These are phyloP conservation scores for Populus pruinosa DNA, from an alignment of 345 rosid species.

Conservation along the genomic window DNA sequence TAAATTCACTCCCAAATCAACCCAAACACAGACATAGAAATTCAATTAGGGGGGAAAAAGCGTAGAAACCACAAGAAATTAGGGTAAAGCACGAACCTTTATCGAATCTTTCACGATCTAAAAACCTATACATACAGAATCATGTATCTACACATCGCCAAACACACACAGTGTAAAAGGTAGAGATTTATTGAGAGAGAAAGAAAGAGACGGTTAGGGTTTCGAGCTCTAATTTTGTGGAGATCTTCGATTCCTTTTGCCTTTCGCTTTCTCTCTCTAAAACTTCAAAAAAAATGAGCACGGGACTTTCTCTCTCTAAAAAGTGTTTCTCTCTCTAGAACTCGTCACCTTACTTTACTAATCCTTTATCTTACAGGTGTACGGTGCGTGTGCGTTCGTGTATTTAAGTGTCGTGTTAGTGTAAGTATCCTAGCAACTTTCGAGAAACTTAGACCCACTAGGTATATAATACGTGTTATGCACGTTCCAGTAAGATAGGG, in stretches of 20 bases:
- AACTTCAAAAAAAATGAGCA: neutral
- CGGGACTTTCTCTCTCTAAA: slow-evolving; percentile 16
- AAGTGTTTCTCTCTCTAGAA: slow-evolving; percentile 18
- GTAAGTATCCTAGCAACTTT: neutral
- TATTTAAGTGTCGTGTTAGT: slow-evolving; percentile 9
- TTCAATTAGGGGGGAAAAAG: neutral
- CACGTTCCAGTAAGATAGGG: neutral
- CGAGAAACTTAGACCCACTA: neutral
- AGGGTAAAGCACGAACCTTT: slow-evolving; percentile 1
- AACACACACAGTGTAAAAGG: neutral
- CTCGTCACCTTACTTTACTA: neutral
- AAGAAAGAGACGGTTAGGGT: slow-evolving; percentile 13
- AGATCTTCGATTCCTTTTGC: slow-evolving; percentile 12
- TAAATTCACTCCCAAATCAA: neutral
- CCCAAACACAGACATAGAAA: neutral
- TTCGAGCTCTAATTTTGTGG: slow-evolving; percentile 7
- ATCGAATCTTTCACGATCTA: slow-evolving; percentile 10
- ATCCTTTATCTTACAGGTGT: slow-evolving; percentile 35
- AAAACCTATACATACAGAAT: neutral
- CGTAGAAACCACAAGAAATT: neutral
- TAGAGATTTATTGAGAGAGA: neutral
- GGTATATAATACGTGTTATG: neutral
- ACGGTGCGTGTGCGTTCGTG: slow-evolving; percentile 26
- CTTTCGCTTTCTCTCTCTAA: slow-evolving; percentile 9
- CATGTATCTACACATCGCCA: neutral